A percentile compares a stretch with the other conserved stretches of the same genome.
These are phyloP conservation scores for Ulvella scutata DNA, from an alignment of 139 green algal species.

Conservation along the genomic window DNA sequence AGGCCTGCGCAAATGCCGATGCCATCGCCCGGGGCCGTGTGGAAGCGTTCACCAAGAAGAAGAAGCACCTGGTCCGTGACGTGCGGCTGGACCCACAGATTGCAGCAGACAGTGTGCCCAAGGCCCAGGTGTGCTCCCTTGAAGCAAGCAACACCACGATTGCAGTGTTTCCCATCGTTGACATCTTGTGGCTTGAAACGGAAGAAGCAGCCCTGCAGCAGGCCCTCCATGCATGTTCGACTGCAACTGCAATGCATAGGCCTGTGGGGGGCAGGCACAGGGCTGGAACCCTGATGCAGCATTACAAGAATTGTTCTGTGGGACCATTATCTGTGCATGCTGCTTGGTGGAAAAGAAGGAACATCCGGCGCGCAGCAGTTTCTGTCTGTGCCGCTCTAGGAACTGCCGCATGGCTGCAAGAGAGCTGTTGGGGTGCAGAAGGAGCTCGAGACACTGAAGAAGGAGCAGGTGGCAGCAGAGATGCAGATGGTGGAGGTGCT, in stretches of 20 bases:
- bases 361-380: no score
- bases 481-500: slow-evolving; percentile 34
- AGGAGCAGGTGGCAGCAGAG: slow-evolving; percentile 46
- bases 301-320: slow-evolving; percentile 9
- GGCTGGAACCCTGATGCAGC: slow-evolving; percentile 15
- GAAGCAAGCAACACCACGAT: no score
- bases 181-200: no score
- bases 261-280: no score
- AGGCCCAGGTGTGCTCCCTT: not conserved
- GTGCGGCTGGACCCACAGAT: slow-evolving; percentile 13
- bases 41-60: slow-evolving; percentile 35
- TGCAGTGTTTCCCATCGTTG: no score
- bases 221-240: no score
- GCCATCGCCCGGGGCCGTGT: slow-evolving; percentile 4
- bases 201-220: no score
- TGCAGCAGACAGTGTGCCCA: not conserved
- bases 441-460: slow-evolving; percentile 27
- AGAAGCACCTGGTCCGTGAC: slow-evolving; percentile 28
- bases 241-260: no score
- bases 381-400: not conserved
- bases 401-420: no score
- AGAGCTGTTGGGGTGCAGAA: no score
- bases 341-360: no score
- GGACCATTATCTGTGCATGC: no score
- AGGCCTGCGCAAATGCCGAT: not conserved